Percentiles rank a stretch among this genome's conserved stretches.
phyloP scores from a whole-genome alignment of 306 rosid species.

The Erythrophleum fordii region DNA sequence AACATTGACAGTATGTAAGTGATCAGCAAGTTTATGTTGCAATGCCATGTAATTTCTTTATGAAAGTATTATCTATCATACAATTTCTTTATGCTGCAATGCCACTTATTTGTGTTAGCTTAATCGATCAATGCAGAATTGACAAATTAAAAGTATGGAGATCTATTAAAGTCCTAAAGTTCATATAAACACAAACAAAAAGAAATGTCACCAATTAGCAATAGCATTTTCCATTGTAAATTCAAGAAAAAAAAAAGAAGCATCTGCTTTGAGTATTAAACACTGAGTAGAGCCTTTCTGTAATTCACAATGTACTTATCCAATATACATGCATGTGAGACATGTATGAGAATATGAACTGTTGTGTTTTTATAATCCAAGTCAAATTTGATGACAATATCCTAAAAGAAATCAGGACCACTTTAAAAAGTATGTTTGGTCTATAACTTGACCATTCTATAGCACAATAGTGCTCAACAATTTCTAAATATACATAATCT shows the following conservation, averaged over 20 bases:
- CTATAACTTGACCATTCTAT: background rate
- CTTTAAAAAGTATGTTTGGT: background rate
- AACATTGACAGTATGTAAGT: no score
- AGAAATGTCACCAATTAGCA: no score
- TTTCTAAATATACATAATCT: background rate
- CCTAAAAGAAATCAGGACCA: background rate
- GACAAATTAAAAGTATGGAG: no score
- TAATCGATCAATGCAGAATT: no score
- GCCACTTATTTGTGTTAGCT: no score
- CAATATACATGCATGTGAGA: background rate
- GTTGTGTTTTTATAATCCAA: background rate
- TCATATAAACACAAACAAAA: no score
- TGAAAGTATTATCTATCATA: no score
- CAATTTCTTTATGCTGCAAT: no score
- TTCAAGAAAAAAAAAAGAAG: background rate
- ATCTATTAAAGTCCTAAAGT: no score
- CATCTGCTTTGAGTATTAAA: background rate
- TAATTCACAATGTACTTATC: background rate
- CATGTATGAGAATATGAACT: background rate
- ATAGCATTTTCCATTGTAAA: background rate
- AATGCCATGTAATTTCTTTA: no score
- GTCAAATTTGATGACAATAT: background rate
- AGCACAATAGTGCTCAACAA: background rate
- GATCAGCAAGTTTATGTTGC: no score
- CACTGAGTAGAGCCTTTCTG: background rate